Evolutionary conservation across 2,329 filamentous ascomycete genomes (phyloP), one percentile per base, ranked within the genome.

Genomic region (Fusarium sp.): DNA sequence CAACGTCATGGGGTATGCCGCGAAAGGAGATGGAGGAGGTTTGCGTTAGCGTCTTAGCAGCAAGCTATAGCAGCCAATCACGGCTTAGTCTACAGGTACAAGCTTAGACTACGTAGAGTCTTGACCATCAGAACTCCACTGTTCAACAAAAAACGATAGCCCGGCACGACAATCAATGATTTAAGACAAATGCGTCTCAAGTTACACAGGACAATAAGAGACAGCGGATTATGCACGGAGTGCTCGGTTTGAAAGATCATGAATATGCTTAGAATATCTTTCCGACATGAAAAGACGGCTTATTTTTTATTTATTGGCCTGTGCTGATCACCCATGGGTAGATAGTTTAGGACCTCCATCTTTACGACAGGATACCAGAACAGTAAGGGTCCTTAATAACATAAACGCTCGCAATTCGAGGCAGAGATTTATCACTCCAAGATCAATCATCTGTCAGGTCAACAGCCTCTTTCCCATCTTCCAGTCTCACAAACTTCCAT

Each of bases 11-110:
- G 69, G 66, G 49, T 67, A 54, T 73, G 66, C 61, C 54, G 52
- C 49, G 76, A 78, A 78, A 78, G 76, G 76, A 71, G 75, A 77
- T 64, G 66, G 74, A 74, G 74, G 75, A 77, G 74, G 76, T 75
- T 78, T 74, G 64, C 48, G 54, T 57, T 72, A 66, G 68, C 60
- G 76, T 46, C 72, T 78, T 76, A 73, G 70, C 76, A 65, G 58
- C 69, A 66, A 75, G 69, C 70, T 63, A 44, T 58, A 35, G 49
- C 51, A 59, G 58, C 76, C 76, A 77, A 77, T 77, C 52, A 60
- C 38, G 23, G 66, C 60, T 46, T 51, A 19, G 44, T 23, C 60
- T 72, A 57, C 73, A 73, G 73, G 71, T 73, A 74, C 74, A 45
- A 66, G 51, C 59, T 66, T 59, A 58, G 60, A 58, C 57, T 57